A percentile compares a stretch with the other conserved stretches of the same genome.
Evolutionary conservation across 2,329 filamentous ascomycete genomes (phyloP).

Genomic region (Teratosphaeria zuluensis): DNA sequence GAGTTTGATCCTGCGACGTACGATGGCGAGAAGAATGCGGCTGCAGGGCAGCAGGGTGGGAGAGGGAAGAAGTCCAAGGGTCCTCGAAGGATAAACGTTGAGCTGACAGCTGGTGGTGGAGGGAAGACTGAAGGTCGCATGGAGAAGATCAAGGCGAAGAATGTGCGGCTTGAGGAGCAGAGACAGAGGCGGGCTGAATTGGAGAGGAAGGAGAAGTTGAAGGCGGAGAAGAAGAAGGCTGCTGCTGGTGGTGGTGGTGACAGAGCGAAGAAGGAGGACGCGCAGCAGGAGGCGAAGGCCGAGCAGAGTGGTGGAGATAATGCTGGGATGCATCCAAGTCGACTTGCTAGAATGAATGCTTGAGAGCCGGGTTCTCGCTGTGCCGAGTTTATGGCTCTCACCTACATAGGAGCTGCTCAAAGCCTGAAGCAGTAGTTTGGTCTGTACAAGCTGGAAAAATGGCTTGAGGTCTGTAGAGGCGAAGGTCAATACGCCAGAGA

Average conservation of each 20-base stretch:
- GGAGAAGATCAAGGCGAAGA: slow-evolving; percentile 75
- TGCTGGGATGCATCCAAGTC: slow-evolving; percentile 22
- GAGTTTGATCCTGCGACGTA: slow-evolving; percentile 47
- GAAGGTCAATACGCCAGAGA: no score
- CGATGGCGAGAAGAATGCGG: slow-evolving; percentile 4
- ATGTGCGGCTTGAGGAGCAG: slow-evolving; percentile 69
- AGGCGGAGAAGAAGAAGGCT: background rate
- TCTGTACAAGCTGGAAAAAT: no score
- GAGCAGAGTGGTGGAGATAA: slow-evolving; percentile 3
- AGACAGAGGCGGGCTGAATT: slow-evolving; percentile 44
- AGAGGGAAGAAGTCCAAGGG: slow-evolving; percentile 34
- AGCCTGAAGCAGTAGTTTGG: no score
- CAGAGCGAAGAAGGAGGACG: background rate
- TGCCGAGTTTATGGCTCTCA: no score
- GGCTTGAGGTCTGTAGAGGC: no score
- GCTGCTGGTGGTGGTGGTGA: background rate
- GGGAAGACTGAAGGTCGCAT: slow-evolving; percentile 63
- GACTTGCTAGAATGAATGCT: slow-evolving; percentile 12
- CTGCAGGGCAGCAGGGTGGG: slow-evolving; percentile 18
- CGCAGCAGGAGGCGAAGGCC: background rate
- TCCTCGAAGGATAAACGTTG: slow-evolving; percentile 77
- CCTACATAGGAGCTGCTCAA: no score
- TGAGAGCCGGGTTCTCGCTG: background rate
- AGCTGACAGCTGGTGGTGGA: slow-evolving; percentile 78
- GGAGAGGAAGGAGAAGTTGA: slow-evolving; percentile 34